These are phyloP conservation scores for Chytriomyces sp. DNA, from an alignment of 192 early-diverging fungal genomes.

Conservation along the genomic window DNA sequence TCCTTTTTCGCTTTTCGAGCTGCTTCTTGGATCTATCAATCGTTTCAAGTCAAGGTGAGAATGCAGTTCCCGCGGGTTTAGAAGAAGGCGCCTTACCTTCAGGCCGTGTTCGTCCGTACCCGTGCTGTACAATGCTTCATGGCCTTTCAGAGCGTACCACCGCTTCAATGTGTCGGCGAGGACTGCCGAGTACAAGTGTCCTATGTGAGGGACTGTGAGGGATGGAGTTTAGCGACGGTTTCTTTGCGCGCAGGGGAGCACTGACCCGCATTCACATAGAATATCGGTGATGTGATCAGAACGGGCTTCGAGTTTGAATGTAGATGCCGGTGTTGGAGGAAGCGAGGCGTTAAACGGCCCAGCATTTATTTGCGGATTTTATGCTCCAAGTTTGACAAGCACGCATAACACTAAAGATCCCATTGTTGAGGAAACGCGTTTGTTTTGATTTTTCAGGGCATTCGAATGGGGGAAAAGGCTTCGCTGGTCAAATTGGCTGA, in stretches of 20 bases:
- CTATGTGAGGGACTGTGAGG: constrained; percentile 82
- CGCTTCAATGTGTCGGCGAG: constrained; percentile 81
- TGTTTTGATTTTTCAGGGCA: no score
- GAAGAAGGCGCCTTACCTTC: constrained; percentile 62
- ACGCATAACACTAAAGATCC: no score
- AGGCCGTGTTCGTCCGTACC: constrained; percentile 98
- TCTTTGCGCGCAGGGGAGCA: background rate
- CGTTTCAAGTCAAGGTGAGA: background rate
- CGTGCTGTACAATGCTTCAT: constrained; percentile 61
- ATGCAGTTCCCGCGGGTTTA: background rate
- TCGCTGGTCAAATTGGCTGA: no score
- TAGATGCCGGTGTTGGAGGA: no score
- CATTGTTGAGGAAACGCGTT: no score
- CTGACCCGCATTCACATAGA: constrained; percentile 82
- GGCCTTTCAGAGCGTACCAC: constrained; percentile 74
- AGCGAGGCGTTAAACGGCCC: no score
- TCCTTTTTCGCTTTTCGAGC: constrained; percentile 63
- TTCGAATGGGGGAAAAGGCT: no score
- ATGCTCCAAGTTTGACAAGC: no score
- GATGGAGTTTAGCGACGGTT: background rate
- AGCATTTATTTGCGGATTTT: no score
- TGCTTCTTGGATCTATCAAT: constrained; percentile 84
- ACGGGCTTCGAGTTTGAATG: background rate
- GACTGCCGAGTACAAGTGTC: constrained; percentile 90
- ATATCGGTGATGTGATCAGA: constrained; percentile 78